phyloP scores from a whole-genome alignment of 2,329 filamentous ascomycete species.

The Alternaria consortialis region DNA sequence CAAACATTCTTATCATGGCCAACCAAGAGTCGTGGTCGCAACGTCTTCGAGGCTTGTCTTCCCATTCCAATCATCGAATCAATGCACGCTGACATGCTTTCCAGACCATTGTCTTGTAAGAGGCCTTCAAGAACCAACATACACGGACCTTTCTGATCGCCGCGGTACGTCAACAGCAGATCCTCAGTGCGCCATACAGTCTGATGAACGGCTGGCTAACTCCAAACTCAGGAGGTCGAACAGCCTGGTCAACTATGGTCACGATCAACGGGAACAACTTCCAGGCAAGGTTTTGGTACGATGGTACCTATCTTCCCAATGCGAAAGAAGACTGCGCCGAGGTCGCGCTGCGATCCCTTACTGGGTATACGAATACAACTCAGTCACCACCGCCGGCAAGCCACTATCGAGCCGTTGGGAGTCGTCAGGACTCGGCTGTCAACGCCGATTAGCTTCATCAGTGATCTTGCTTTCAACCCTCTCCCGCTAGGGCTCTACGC shows the following conservation, averaged over 20 bases:
- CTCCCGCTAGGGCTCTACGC: not conserved
- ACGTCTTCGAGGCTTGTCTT: slow-evolving; percentile 40
- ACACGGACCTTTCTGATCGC: slow-evolving; percentile 50
- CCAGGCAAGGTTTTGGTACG: slow-evolving; percentile 51
- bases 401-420: slow-evolving; percentile 25
- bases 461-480: not conserved
- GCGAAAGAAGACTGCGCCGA: slow-evolving; percentile 51
- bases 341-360: slow-evolving; percentile 37
- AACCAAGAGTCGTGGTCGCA: slow-evolving; percentile 33
- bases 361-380: slow-evolving; percentile 26
- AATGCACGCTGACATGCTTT: slow-evolving; percentile 16
- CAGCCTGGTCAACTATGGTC: slow-evolving; percentile 48
- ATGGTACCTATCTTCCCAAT: slow-evolving; percentile 43
- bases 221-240: slow-evolving; percentile 42
- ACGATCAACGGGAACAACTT: slow-evolving; percentile 37
- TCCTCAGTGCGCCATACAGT: not conserved
- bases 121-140: slow-evolving; percentile 38
- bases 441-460: slow-evolving; percentile 3
- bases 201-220: slow-evolving; percentile 4
- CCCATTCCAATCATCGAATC: not conserved
- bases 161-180: slow-evolving; percentile 36
- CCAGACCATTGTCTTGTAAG: slow-evolving; percentile 45
- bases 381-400: slow-evolving; percentile 36
- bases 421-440: slow-evolving; percentile 8
- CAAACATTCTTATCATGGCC: slow-evolving; percentile 26